Evolutionary conservation across 768 basidiomycete species (phyloP).

Genomic region (Mycena albidolilacea): DNA sequence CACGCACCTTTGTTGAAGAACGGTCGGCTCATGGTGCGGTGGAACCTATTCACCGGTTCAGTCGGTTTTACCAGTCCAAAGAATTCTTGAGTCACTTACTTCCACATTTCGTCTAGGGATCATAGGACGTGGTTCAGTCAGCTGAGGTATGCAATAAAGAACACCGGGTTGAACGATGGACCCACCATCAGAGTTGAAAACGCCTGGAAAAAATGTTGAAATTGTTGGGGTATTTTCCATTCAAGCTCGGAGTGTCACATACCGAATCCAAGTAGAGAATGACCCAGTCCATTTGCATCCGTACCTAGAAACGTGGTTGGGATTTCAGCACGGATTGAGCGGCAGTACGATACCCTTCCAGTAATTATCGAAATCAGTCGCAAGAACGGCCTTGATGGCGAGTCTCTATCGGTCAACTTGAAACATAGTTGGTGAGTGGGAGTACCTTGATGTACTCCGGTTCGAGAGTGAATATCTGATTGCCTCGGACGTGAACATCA

Average conservation of each 20-base stretch:
- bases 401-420: neutral
- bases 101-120: slow-evolving; percentile 28
- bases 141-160: neutral
- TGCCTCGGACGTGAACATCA: no score
- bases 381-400: slow-evolving; percentile 4
- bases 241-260: neutral
- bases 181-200: slow-evolving; percentile 32
- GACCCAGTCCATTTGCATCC: neutral
- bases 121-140: no score
- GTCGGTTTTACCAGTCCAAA: no score
- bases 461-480: slow-evolving; percentile 23
- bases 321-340: neutral
- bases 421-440: no score
- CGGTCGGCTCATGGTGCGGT: slow-evolving; percentile 27
- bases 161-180: neutral
- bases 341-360: slow-evolving; percentile 18
- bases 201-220: neutral
- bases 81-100: neutral
- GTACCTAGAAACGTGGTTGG: neutral
- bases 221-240: no score
- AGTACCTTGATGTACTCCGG: slow-evolving; percentile 28
- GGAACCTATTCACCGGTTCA: slow-evolving; percentile 18
- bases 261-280: slow-evolving; percentile 32
- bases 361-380: slow-evolving; percentile 32
- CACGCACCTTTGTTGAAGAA: slow-evolving; percentile 27